Conservation (phyloP, 495 filamentous ascomycete genomes). For the Penicillium nucicola region DNA sequence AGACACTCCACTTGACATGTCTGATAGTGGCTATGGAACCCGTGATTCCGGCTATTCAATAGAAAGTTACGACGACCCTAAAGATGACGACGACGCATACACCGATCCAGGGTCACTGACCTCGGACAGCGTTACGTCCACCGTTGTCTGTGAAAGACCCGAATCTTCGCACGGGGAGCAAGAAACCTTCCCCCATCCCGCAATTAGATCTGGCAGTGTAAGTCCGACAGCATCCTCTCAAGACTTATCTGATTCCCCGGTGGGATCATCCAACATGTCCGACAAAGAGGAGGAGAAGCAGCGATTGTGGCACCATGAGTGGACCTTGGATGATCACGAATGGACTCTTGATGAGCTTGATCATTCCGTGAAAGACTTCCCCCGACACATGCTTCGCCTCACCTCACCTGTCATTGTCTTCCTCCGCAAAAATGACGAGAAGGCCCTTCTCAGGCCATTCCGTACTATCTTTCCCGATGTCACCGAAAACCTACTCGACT, state of each 20-base stretch:
- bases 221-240: conserved; percentile 15
- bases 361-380: conserved; percentile 39
- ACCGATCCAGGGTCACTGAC: conserved; percentile 30
- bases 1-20: conserved; percentile 40
- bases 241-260: conserved; percentile 20
- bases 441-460: conserved; percentile 42
- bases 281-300: conserved; percentile 34
- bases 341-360: conserved; percentile 48
- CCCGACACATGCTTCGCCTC: conserved; percentile 41
- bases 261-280: conserved; percentile 20
- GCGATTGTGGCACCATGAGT: conserved; percentile 38
- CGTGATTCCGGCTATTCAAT: conserved; percentile 28
- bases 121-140: conserved; percentile 29
- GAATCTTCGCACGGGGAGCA: conserved; percentile 16
- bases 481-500: conserved; percentile 53
- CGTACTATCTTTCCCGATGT: conserved; percentile 56
- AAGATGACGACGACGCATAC: conserved; percentile 30
- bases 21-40: conserved; percentile 39
- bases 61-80: conserved; percentile 21
- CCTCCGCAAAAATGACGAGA: conserved; percentile 39
- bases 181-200: conserved; percentile 19
- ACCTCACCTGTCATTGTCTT: conserved; percentile 46
- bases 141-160: conserved; percentile 25
- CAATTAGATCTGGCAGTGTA: conserved; percentile 25
- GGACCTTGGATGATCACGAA: conserved; percentile 45